Evolutionary conservation across 2,329 filamentous ascomycete genomes (phyloP).

Genomic region (Pseudogymnoascus sp.): DNA sequence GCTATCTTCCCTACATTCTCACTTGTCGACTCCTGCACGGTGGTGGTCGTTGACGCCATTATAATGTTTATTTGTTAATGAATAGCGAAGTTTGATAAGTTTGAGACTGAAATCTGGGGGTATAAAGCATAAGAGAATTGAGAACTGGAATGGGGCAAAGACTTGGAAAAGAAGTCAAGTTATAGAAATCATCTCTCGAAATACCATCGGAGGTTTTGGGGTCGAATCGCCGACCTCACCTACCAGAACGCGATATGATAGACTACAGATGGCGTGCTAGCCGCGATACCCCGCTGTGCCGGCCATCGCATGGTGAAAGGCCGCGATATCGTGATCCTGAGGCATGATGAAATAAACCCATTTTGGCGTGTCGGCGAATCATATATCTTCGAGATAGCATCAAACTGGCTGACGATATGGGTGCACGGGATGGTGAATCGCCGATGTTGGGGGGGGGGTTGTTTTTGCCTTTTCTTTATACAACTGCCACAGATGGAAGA

Average conservation of each 20-base stretch:
- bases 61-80: neutral
- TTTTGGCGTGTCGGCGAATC: neutral
- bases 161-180: neutral
- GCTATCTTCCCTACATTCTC: neutral
- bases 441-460: neutral
- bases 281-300: neutral
- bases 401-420: slow-evolving; percentile 1
- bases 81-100: neutral
- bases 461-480: neutral
- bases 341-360: neutral
- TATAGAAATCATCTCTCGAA: neutral
- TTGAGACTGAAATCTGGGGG: neutral
- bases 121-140: neutral
- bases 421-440: slow-evolving; percentile 3
- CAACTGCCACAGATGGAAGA: neutral
- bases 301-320: neutral
- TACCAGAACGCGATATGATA: neutral
- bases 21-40: neutral
- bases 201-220: neutral
- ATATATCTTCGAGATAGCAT: neutral
- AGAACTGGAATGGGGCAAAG: neutral
- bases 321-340: neutral
- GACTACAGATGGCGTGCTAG: neutral
- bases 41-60: neutral
- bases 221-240: neutral